Percentiles rank a stretch among this genome's conserved stretches.
Conservation (phyloP, 179 eudicot genomes). For the Beta macrorhiza region DNA sequence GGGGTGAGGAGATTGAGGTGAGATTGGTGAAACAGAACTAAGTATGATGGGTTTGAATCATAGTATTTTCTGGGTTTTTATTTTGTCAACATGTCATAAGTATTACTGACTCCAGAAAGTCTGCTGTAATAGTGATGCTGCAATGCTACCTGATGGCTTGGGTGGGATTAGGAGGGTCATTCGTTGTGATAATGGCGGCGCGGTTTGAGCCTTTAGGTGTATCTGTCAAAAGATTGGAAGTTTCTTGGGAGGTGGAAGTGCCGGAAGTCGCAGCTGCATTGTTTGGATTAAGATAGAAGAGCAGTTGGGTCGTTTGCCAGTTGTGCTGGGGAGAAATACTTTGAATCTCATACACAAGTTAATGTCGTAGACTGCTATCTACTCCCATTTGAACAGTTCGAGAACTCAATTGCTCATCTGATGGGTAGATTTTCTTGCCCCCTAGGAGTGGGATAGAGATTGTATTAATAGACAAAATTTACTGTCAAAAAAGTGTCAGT, state of each 20-base stretch:
- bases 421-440: neutral
- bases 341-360: neutral
- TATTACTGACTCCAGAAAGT: neutral
- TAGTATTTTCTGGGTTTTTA: neutral
- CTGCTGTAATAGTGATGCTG: neutral
- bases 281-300: neutral
- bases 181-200: neutral
- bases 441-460: neutral
- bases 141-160: neutral
- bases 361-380: neutral
- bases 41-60: neutral
- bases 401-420: neutral
- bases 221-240: too few species aligned
- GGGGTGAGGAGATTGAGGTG: neutral
- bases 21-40: neutral
- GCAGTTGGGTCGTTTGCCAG: neutral
- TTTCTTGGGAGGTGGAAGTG: neutral
- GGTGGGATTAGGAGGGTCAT: neutral
- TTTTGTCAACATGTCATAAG: neutral
- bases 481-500: neutral
- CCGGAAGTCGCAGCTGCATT: neutral
- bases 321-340: neutral
- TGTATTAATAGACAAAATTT: neutral
- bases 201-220: too few species aligned
- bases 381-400: neutral